Conservation (phyloP, 192 early-diverging fungal genomes). For the Backusella morwellensis region DNA sequence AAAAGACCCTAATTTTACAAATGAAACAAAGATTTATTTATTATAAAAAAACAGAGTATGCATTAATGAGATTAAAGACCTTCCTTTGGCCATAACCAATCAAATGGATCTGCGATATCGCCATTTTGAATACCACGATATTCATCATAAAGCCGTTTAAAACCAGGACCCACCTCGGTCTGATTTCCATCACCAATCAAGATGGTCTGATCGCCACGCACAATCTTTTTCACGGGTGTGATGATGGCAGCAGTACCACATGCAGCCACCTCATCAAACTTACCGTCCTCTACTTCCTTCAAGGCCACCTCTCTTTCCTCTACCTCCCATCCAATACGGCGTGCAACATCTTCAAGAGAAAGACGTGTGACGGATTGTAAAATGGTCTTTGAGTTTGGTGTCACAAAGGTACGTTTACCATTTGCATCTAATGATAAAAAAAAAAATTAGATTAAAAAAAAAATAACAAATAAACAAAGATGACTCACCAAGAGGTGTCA, state of each 20-base stretch:
- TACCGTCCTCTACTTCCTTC: slow-evolving; percentile 51
- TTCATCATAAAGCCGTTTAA: slow-evolving; percentile 52
- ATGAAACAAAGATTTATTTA: neutral
- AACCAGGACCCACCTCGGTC: slow-evolving; percentile 49
- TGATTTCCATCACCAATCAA: slow-evolving; percentile 44
- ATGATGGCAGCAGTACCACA: slow-evolving; percentile 77
- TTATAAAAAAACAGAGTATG: neutral
- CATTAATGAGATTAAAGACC: slow-evolving; percentile 35
- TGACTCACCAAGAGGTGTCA: slow-evolving; percentile 49
- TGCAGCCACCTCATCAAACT: slow-evolving; percentile 67
- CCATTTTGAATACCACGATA: slow-evolving; percentile 70
- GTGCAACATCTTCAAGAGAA: slow-evolving; percentile 60
- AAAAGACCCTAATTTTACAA: neutral
- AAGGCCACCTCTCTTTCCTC: slow-evolving; percentile 54
- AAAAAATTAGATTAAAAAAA: neutral
- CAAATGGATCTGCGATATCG: slow-evolving; percentile 52
- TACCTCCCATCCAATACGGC: slow-evolving; percentile 58
- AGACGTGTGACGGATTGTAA: slow-evolving; percentile 70
- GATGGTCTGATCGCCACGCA: slow-evolving; percentile 44
- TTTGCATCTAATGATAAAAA: neutral
- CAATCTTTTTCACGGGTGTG: slow-evolving; percentile 68
- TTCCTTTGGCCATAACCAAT: slow-evolving; percentile 71
- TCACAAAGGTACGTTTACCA: slow-evolving; percentile 57
- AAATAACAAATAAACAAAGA: slow-evolving; percentile 5
- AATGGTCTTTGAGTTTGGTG: slow-evolving; percentile 59